Evolutionary conservation across 306 rosid species (phyloP), one percentile per base, ranked within the genome.

Genomic region (Sphenostylis stenocarpa): DNA sequence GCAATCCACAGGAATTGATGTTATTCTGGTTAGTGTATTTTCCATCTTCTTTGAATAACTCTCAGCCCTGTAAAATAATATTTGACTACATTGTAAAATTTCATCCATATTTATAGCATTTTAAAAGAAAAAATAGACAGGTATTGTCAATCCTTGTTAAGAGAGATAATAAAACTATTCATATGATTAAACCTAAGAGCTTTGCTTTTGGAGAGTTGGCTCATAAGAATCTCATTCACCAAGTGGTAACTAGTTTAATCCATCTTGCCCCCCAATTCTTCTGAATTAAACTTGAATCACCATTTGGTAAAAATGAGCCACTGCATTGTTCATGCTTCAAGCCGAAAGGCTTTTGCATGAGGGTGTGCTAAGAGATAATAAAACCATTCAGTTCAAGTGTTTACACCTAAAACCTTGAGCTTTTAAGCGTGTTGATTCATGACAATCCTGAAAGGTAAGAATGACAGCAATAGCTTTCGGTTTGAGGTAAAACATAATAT

Each of bases 1-100:
- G 82, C 97, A 95, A 11, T 88, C 98, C 86, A 95, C 88, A 10
- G 86, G 78, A 68, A 92, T 86, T 44, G 87, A 73, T 90, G 89
- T 92, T 43, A 94, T 96, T 82, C 73, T 89, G 70, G 84, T 77
- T 86, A 90, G 84, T 48, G 85, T 48, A 79, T 83, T 85, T 68
- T 92, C 89, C 85, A 89, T 86, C 73, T 79, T 90, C 87, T 82
- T 80, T 49, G 88, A 86, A 81, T 86, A 89, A 78, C 82, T 88
- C 77, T 77, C 87, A 63, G 86, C 87, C 90, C 98, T 95, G 76
- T 9, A 72, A 83, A 82, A 86, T 31, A 80, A 70, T n/a, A 82
- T 81, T 70, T 23, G 73, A 38, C 52, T 72, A 52, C 53, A 48
- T 44, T 36, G 57, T 61, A 14, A 81, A 60, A 13, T 70, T 73